These are phyloP conservation scores for Artemisia tridentata DNA, from an alignment of 129 eudicot genomes.

Conservation along the genomic window DNA sequence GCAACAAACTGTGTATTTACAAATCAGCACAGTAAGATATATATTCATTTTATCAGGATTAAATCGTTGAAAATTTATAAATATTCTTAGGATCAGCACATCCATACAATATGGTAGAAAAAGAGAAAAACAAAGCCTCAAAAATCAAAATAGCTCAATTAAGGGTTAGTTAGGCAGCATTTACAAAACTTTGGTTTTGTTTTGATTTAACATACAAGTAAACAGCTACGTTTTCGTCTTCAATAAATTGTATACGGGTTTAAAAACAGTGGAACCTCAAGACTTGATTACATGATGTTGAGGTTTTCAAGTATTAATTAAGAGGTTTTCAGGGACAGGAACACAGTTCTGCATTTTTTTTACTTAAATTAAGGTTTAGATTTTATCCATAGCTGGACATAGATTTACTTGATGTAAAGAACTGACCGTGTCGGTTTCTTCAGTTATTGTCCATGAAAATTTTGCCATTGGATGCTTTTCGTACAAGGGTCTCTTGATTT, in stretches of 20 bases:
- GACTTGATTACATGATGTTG: neutral
- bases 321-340: conserved; percentile 5
- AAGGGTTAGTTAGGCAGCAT: conserved; percentile 4
- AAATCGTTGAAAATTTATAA: neutral
- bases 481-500: conserved; percentile 80
- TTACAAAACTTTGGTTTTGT: neutral
- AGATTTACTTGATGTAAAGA: conserved; percentile 1
- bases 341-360: neutral
- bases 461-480: conserved; percentile 92
- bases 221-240: neutral
- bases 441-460: conserved; percentile 85
- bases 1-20: neutral
- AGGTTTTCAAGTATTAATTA: conserved; percentile 3
- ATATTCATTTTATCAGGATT: neutral
- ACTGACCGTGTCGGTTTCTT: conserved; percentile 85
- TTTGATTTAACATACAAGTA: neutral
- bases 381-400: too few relatives aligned
- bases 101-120: conserved; percentile 11
- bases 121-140: neutral
- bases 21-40: conserved; percentile 16
- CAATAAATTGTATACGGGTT: neutral
- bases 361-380: neutral
- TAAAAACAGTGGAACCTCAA: neutral
- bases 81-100: conserved; percentile 9
- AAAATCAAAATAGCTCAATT: conserved; percentile 8